Evolutionary conservation across 2,329 filamentous ascomycete species (phyloP).

Genomic region (Claviceps sp.): DNA sequence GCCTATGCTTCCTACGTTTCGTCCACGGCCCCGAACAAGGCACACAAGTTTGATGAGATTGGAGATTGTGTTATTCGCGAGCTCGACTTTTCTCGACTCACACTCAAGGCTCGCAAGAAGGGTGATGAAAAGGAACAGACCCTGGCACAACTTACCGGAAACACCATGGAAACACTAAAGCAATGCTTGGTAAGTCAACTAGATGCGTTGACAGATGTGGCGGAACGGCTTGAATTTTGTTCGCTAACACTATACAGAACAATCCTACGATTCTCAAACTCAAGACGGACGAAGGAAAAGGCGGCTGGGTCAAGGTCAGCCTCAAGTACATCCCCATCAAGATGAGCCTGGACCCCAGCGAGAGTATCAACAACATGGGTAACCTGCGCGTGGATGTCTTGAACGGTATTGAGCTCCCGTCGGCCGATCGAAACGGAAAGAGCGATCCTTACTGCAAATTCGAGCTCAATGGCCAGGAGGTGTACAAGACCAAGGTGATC

Average conservation of each 20-base stretch:
- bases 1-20: constrained; percentile 81
- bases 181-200: constrained; percentile 58
- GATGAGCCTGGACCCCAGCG: constrained; percentile 86
- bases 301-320: constrained; percentile 76
- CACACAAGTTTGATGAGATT: constrained; percentile 74
- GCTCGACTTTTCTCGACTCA: constrained; percentile 90
- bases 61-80: constrained; percentile 94
- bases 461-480: constrained; percentile 71
- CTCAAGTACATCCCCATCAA: constrained; percentile 88
- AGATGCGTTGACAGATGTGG: not conserved
- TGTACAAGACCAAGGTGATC: constrained; percentile 89
- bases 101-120: constrained; percentile 73
- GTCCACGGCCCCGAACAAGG: constrained; percentile 55
- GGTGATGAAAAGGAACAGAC: constrained; percentile 63
- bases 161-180: constrained; percentile 76
- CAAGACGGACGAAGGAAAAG: constrained; percentile 61
- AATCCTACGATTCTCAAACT: constrained; percentile 75
- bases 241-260: constrained; percentile 40
- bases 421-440: constrained; percentile 90
- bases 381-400: constrained; percentile 86
- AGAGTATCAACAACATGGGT: constrained; percentile 99
- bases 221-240: too few relatives aligned
- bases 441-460: constrained; percentile 97
- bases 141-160: constrained; percentile 70
- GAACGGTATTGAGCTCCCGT: constrained; percentile 75